Conservation (phyloP, 768 basidiomycete genomes). For the Russula sp. region DNA sequence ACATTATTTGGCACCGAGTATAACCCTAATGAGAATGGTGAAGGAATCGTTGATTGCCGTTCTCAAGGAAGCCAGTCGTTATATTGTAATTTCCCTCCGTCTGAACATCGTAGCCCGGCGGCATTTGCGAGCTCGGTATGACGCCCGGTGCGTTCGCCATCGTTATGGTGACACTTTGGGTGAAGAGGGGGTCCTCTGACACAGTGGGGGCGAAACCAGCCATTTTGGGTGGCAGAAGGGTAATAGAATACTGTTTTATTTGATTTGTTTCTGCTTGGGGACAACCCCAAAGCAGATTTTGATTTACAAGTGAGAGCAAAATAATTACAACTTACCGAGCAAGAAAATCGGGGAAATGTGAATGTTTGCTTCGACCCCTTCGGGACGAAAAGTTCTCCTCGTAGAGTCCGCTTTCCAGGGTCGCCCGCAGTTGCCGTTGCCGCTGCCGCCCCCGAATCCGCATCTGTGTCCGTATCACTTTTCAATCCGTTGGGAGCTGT, state of each 20-base stretch:
- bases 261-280: background rate
- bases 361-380: conserved; percentile 45
- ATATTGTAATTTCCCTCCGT: conserved; percentile 48
- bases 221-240: conserved; percentile 44
- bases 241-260: conserved; percentile 43
- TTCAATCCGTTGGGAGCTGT: conserved; percentile 18
- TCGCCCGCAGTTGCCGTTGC: too few species aligned
- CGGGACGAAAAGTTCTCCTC: conserved; percentile 53
- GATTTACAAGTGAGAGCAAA: background rate
- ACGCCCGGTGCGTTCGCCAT: conserved; percentile 43
- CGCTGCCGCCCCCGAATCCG: too few species aligned
- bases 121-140: conserved; percentile 46
- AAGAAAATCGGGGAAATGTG: conserved; percentile 45
- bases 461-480: background rate
- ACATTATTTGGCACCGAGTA: conserved; percentile 18
- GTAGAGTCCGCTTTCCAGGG: conserved; percentile 39
- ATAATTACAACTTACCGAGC: conserved; percentile 43
- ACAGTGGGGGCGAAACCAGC: conserved; percentile 42
- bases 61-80: conserved; percentile 42
- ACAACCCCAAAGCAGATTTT: background rate
- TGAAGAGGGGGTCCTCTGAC: conserved; percentile 38
- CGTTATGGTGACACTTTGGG: conserved; percentile 42
- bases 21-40: background rate
- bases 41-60: conserved; percentile 50
- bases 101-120: conserved; percentile 50